These are phyloP conservation scores for Furcasterigmium furcatum DNA, from an alignment of 2,329 filamentous ascomycete species.

Conservation along the genomic window DNA sequence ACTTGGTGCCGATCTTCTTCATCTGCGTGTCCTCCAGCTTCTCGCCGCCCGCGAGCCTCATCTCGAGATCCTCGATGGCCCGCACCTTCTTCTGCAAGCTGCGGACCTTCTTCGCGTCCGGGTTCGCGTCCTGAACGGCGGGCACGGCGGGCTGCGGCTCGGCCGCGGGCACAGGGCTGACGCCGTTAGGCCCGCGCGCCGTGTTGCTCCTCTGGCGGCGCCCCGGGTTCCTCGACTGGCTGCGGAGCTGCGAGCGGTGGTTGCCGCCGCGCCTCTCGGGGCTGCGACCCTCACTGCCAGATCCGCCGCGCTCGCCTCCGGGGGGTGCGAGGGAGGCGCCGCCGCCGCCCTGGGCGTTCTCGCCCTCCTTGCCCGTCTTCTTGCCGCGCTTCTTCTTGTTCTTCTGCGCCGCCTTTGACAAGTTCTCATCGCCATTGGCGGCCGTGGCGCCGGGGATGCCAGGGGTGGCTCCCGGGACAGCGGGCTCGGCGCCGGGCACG, in stretches of 20 bases:
- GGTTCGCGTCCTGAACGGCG: slow-evolving; percentile 41
- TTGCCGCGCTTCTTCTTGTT: slow-evolving; percentile 97
- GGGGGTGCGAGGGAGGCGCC: slow-evolving; percentile 46
- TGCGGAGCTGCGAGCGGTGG: slow-evolving; percentile 45
- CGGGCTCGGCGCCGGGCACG: slow-evolving; percentile 82
- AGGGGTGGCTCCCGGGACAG: slow-evolving; percentile 65
- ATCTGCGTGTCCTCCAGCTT: slow-evolving; percentile 98
- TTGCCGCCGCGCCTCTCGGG: slow-evolving; percentile 58
- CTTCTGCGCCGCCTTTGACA: slow-evolving; percentile 84
- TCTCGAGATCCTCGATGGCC: slow-evolving; percentile 96
- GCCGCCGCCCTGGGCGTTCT: slow-evolving; percentile 42
- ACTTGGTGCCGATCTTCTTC: slow-evolving; percentile 94
- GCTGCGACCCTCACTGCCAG: slow-evolving; percentile 55
- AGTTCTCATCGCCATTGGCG: slow-evolving; percentile 65
- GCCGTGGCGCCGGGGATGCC: slow-evolving; percentile 62
- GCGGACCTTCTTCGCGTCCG: slow-evolving; percentile 92
- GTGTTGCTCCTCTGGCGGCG: slow-evolving; percentile 50
- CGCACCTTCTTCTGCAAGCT: slow-evolving; percentile 95
- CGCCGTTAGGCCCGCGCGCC: slow-evolving; percentile 30
- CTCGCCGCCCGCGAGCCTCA: slow-evolving; percentile 90
- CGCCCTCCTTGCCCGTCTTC: slow-evolving; percentile 84
- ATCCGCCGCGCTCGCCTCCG: slow-evolving; percentile 22
- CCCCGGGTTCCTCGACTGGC: slow-evolving; percentile 51
- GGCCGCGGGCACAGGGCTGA: slow-evolving; percentile 12
- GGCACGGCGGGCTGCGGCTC: slow-evolving; percentile 17